These are phyloP conservation scores for Wickerhamomyces sp. DNA, from an alignment of 1,139 yeast species.

Conservation along the genomic window DNA sequence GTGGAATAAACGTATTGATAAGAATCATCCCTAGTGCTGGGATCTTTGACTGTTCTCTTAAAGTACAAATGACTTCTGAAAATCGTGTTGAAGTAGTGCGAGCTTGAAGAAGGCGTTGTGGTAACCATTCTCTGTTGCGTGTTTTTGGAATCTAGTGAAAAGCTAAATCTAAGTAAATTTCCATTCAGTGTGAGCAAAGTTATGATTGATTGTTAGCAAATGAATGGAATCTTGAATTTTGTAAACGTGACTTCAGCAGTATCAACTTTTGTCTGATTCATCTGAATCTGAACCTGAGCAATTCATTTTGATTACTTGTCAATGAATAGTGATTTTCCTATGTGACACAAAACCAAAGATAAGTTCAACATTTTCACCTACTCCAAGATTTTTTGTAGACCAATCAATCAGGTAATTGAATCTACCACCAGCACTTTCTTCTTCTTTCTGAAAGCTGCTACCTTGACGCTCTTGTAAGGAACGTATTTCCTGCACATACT, in stretches of 20 bases:
- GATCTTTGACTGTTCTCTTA: background rate
- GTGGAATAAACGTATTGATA: background rate
- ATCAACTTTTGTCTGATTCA: too few relatives aligned
- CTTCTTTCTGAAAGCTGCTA: slow-evolving; percentile 28
- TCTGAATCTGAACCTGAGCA: too few relatives aligned
- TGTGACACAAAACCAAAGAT: background rate
- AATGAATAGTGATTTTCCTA: too few relatives aligned
- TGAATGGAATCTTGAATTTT: too few relatives aligned
- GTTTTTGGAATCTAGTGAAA: too few relatives aligned
- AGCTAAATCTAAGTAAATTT: too few relatives aligned
- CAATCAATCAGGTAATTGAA: too few relatives aligned
- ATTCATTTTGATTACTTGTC: too few relatives aligned
- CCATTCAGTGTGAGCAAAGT: too few relatives aligned
- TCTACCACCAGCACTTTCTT: slow-evolving; percentile 14
- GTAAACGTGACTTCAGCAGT: too few relatives aligned
- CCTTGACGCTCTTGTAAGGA: slow-evolving; percentile 27
- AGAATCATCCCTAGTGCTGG: background rate
- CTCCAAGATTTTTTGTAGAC: too few relatives aligned
- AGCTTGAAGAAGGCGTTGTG: slow-evolving; percentile 1
- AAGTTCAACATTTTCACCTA: background rate
- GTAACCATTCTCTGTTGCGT: background rate
- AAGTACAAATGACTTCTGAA: slow-evolving; percentile 7
- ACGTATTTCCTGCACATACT: slow-evolving; percentile 43
- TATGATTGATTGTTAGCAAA: too few relatives aligned
- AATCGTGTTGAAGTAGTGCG: slow-evolving; percentile 7